Base-by-base conservation (phyloP, 352 stramenopile genomes). In the Phytophthora pistaciae region DNA sequence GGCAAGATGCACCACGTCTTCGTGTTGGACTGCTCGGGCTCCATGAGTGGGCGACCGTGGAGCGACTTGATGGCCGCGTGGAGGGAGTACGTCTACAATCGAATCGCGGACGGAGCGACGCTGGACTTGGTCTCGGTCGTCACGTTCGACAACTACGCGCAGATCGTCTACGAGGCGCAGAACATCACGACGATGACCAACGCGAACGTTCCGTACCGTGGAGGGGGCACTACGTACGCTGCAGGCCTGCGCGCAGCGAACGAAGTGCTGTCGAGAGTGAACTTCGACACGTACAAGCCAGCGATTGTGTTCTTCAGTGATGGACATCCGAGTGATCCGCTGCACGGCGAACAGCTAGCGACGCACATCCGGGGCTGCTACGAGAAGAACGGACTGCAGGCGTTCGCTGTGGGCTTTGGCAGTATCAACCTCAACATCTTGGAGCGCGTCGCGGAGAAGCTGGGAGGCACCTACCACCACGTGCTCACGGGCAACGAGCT, bases 281-380 rank as follows among this genome's bases (percentile, higher is more conserved):
- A 82, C 20, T 88, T 90, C 53, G 77, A 85, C 16, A 56, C 40
- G 13, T 93, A 91, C 74, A 85, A 88, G 64, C 87, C 89, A 8
- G 79, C 86, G 3, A 20, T 96, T 2, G 72, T 96, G 16, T 94
- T 96, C 53, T 95, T 96, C 61, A 92, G 86, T 13, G 87, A 96
- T 50, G 89, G 87, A 0, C 79, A 91, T 5, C 88, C 88, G 3
- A 57, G 36, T 10, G 83, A 93, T 53, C 64, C 73, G 0, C 4
- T 60, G 13, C 66, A 81, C 25, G 86, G 87, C 4, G 83, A 91
- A 40, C 64, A 81, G 27, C 36, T 94, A n/a, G 87, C 83, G 1
- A 61, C 46, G 3, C 80, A 94, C 33, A 88, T 96, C 33, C 40
- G 69, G n/a, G 31, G 60, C 0, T 82, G 56, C 27, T 96, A 93